Conservation (phyloP, 2,329 filamentous ascomycete genomes). For the Trichoderma brevicompactum region DNA sequence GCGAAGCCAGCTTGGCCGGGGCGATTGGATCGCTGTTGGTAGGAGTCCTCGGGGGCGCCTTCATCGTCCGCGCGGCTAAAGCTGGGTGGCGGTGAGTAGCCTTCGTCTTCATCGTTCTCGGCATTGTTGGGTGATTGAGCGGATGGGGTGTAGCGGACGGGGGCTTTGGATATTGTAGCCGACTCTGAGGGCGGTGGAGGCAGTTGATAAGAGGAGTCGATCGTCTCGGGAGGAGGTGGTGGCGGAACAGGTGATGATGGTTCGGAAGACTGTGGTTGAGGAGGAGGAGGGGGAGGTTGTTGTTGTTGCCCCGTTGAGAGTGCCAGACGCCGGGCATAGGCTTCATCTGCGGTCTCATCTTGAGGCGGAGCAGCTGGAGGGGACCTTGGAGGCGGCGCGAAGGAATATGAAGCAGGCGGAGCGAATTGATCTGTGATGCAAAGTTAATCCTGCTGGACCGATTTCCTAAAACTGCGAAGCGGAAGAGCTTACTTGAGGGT, state of each 20-base stretch:
- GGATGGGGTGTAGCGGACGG: constrained; percentile 68
- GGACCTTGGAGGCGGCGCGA: constrained; percentile 59
- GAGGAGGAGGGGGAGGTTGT: constrained; percentile 40
- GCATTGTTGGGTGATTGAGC: constrained; percentile 33
- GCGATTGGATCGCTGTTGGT: constrained; percentile 60
- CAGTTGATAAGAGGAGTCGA: constrained; percentile 36
- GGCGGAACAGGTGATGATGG: constrained; percentile 40
- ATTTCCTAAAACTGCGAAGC: neutral
- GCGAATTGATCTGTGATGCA: constrained; percentile 59
- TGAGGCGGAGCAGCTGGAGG: constrained; percentile 54
- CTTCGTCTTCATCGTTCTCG: constrained; percentile 46
- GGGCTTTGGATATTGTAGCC: constrained; percentile 75
- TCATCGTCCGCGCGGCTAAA: constrained; percentile 50
- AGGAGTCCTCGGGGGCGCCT: constrained; percentile 42
- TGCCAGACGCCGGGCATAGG: constrained; percentile 65
- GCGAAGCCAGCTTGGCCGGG: constrained; percentile 86
- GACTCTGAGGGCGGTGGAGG: constrained; percentile 43
- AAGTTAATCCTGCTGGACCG: neutral
- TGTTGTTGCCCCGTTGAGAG: constrained; percentile 53
- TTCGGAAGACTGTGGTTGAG: constrained; percentile 41
- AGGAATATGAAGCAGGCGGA: constrained; percentile 60
- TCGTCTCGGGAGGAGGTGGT: constrained; percentile 32
- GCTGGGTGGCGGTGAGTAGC: constrained; percentile 52
- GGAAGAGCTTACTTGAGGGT: constrained; percentile 42
- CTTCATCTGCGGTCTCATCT: constrained; percentile 70